These are phyloP conservation scores for Copromyces sp. DNA, from an alignment of 495 filamentous ascomycete genomes.

Conservation along the genomic window DNA sequence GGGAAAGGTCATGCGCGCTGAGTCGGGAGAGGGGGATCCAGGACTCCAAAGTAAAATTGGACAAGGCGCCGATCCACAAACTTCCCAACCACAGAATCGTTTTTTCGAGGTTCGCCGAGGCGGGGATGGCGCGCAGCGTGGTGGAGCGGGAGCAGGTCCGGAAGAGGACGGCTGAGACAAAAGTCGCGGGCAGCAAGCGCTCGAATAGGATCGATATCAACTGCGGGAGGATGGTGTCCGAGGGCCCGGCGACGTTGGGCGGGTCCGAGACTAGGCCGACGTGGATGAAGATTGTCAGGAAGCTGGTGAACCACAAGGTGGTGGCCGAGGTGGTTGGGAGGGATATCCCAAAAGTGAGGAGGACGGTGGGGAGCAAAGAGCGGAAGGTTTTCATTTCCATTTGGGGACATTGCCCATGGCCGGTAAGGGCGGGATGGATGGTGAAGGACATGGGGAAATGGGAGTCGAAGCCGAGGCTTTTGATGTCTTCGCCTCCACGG, in stretches of 20 bases:
- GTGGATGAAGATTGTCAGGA: constrained; percentile 62
- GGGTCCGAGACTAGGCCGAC: constrained; percentile 74
- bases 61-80: constrained; percentile 68
- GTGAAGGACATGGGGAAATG: constrained; percentile 69
- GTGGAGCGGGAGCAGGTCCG: constrained; percentile 41
- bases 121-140: constrained; percentile 44
- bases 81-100: constrained; percentile 66
- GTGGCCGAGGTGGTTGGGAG: constrained; percentile 60
- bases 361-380: constrained; percentile 53
- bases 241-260: constrained; percentile 27
- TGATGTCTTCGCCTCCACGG: constrained; percentile 47
- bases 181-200: constrained; percentile 65
- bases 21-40: constrained; percentile 72
- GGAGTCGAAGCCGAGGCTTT: constrained; percentile 59
- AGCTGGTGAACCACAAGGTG: constrained; percentile 60
- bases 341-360: constrained; percentile 54
- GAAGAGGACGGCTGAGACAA: constrained; percentile 65
- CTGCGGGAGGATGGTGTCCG: constrained; percentile 34
- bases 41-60: constrained; percentile 69
- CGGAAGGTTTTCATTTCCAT: background rate
- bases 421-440: constrained; percentile 31
- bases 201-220: constrained; percentile 61
- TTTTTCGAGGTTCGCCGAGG: constrained; percentile 58
- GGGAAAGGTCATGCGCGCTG: constrained; percentile 61
- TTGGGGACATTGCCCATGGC: background rate